These are phyloP conservation scores for Globisporangium barbulae DNA, from an alignment of 352 stramenopile species.

Conservation along the genomic window DNA sequence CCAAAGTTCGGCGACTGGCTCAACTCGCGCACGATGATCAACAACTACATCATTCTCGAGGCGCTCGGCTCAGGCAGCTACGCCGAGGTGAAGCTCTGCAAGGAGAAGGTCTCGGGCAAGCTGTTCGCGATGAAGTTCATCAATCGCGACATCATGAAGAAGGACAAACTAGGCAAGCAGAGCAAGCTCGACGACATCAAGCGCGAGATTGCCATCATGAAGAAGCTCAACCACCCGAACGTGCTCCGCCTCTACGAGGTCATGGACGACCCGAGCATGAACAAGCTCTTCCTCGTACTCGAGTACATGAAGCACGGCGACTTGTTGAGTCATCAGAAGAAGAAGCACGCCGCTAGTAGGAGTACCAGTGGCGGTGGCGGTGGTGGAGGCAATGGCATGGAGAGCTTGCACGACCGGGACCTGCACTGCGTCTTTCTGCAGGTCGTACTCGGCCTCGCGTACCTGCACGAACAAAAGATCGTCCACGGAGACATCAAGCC, in stretches of 20 bases:
- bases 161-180: conserved; percentile 75
- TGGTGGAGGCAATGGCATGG: conserved; percentile 13
- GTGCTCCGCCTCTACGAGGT: conserved; percentile 93
- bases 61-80: conserved; percentile 85
- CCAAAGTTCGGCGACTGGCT: conserved; percentile 85
- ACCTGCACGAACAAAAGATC: conserved; percentile 86
- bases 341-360: conserved; percentile 40
- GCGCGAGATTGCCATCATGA: conserved; percentile 97
- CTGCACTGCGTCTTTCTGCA: conserved; percentile 73
- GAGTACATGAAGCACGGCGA: conserved; percentile 93
- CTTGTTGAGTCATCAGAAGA: conserved; percentile 70
- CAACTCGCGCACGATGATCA: conserved; percentile 88
- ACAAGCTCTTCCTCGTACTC: conserved; percentile 96
- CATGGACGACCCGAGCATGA: conserved; percentile 93
- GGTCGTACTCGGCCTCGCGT: conserved; percentile 83
- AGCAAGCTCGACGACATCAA: conserved; percentile 87
- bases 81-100: conserved; percentile 89
- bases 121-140: conserved; percentile 88
- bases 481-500: conserved; percentile 88
- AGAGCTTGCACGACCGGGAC: conserved; percentile 62
- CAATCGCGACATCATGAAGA: conserved; percentile 85
- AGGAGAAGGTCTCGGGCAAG: conserved; percentile 71
- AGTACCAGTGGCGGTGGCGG: background rate
- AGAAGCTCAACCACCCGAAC: conserved; percentile 95
- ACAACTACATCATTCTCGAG: conserved; percentile 93